These are phyloP conservation scores for Alloteropsis semialata DNA, from an alignment of 176 grass and related monocot genomes.

Conservation along the genomic window DNA sequence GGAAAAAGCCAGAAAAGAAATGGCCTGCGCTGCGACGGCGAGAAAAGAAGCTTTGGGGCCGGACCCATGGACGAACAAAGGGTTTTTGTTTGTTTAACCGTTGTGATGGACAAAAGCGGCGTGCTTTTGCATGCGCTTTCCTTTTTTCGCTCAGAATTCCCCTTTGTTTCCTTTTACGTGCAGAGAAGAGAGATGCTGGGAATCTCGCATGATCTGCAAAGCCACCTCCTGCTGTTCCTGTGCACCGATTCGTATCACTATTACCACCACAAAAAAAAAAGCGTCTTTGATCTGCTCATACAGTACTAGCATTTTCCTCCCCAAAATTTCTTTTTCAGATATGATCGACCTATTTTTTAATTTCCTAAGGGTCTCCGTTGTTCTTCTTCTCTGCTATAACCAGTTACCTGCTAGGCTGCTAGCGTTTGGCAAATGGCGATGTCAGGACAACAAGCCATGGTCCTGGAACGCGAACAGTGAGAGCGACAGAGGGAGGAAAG, in stretches of 20 bases:
- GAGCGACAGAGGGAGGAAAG: not conserved
- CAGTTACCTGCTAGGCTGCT: not conserved
- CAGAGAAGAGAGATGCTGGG: not conserved
- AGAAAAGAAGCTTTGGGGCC: conserved; percentile 18
- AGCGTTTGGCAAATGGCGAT: not conserved
- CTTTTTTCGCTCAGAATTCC: not conserved
- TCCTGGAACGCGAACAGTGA: not conserved
- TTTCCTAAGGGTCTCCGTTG: not conserved
- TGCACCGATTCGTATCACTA: too few species aligned
- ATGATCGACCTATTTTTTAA: too few species aligned
- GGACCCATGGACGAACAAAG: conserved; percentile 5
- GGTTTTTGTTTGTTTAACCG: conserved; percentile 12
- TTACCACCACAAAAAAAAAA: too few species aligned
- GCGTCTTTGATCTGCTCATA: too few species aligned
- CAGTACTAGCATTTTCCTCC: too few species aligned
- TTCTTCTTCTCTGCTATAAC: not conserved
- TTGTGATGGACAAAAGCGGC: conserved; percentile 3
- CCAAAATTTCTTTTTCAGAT: too few species aligned
- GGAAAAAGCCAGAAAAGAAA: not conserved
- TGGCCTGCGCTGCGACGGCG: not conserved
- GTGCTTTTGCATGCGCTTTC: not conserved
- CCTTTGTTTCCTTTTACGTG: not conserved
- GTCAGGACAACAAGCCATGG: not conserved
- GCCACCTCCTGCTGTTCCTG: not conserved
- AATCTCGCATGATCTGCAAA: not conserved